Evolutionary conservation across 352 stramenopile species (phyloP), one percentile per base, ranked within the genome.

Genomic region (Lagenidium sp.): DNA sequence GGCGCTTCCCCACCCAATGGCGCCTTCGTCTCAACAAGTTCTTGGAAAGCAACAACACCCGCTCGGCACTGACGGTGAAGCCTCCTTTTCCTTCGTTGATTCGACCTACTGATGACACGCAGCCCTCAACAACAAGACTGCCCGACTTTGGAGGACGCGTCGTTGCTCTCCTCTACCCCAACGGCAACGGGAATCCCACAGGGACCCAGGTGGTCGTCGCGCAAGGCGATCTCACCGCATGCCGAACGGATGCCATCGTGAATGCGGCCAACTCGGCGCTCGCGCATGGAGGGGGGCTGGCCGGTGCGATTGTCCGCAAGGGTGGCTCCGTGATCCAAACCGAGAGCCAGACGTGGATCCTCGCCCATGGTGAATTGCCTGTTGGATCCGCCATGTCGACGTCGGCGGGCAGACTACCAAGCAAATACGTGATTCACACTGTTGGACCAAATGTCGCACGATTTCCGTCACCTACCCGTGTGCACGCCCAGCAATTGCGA

Each of bases 371-470:
- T 1, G 4, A 41, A 16, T 19, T 79, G 10, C 19, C 12, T 4
- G 63, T 73, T 6, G 67, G 67, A 3, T 35, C 57, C 6, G 64
- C 61, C 1, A 60, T 73, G 41, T 55, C 52, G 28, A 80, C 64
- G 2, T 36, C 35, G 6, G 47, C 44, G 4, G 67, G 64, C 0
- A 42, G 51, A 4, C 38, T 80, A 15, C 64, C 61, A 3, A 63
- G 58, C 41, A 52, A 50, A 15, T 63, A 58, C 30, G 67, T 76
- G 22, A 69, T 80, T 46, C 67, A 80, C 46, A 58, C 61, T 2
- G 64, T 73, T 0, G 67, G 67, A 0, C 67, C 67, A 1, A 44
- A 57, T 38, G 21, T 80, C 0, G 37, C 47, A 1, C 19, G 24
- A n/a, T 13, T 44, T 12, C 16, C 11, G 5, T 21, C 19, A 7